Conservation (phyloP, 106 monocot genomes). For the Narthecium ossifragum region DNA sequence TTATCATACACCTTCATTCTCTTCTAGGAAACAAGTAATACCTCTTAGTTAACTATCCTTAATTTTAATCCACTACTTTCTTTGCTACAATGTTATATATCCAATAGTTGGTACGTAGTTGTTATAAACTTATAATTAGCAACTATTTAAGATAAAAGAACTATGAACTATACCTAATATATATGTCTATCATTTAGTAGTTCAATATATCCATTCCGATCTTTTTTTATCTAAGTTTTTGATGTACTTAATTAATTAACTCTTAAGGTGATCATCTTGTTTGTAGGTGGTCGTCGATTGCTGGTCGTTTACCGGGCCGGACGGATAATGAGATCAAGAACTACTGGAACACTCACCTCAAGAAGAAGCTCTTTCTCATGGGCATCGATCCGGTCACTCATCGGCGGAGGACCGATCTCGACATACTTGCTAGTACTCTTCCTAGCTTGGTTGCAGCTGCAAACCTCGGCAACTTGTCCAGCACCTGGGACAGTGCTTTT, state of each 20-base stretch:
- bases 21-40: constrained; percentile 54
- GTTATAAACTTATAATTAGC: no score
- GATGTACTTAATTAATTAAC: no score
- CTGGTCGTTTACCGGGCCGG: constrained; percentile 25
- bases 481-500: constrained; percentile 15
- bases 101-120: no score
- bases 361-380: constrained; percentile 51
- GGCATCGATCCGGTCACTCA: constrained; percentile 64
- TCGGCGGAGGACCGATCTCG: constrained; percentile 23
- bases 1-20: constrained; percentile 57
- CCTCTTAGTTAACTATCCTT: no score
- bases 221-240: no score
- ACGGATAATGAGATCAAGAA: constrained; percentile 78
- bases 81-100: no score
- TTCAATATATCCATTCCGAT: no score
- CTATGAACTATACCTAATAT: no score
- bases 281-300: constrained; percentile 56
- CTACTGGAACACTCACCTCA: constrained; percentile 69
- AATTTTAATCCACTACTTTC: no score
- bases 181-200: no score
- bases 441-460: constrained; percentile 19
- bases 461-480: background rate
- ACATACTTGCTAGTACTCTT: constrained; percentile 21
- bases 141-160: no score
- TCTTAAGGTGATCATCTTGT: no score